phyloP scores from a whole-genome alignment of 352 stramenopile species.

The Globisporangium nagaii region DNA sequence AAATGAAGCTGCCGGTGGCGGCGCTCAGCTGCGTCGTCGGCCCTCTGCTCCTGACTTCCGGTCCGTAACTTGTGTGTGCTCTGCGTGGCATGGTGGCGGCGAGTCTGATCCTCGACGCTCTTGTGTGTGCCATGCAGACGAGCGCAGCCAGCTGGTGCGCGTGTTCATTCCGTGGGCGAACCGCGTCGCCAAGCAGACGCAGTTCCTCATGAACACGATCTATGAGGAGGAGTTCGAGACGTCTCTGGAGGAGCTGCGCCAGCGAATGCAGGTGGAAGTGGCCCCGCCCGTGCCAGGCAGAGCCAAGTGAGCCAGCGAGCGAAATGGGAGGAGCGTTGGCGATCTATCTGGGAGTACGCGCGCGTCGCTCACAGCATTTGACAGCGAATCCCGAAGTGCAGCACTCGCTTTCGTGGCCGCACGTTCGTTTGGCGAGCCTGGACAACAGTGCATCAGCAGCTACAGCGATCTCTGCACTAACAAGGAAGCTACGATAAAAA shows the following conservation, averaged over 20 bases:
- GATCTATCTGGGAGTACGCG: too few relatives aligned
- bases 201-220: slow-evolving; percentile 91
- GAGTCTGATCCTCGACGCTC: too few relatives aligned
- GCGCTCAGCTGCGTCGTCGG: slow-evolving; percentile 92
- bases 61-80: slow-evolving; percentile 11
- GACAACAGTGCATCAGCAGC: too few relatives aligned
- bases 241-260: slow-evolving; percentile 81
- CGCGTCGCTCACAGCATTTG: too few relatives aligned
- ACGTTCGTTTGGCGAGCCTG: too few relatives aligned
- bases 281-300: slow-evolving; percentile 27
- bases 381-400: too few relatives aligned
- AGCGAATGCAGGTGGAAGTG: slow-evolving; percentile 46
- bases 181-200: slow-evolving; percentile 54
- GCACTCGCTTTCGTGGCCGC: too few relatives aligned
- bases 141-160: slow-evolving; percentile 72
- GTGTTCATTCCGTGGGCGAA: slow-evolving; percentile 95
- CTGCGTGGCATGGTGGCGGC: too few relatives aligned
- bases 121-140: slow-evolving; percentile 12
- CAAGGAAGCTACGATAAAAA: too few relatives aligned
- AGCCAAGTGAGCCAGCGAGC: not conserved
- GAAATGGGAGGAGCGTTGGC: too few relatives aligned
- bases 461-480: too few relatives aligned
- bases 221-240: slow-evolving; percentile 96
- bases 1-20: slow-evolving; percentile 93
- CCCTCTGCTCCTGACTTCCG: slow-evolving; percentile 64